Percentiles rank a stretch among this genome's conserved stretches.
phyloP scores from a whole-genome alignment of 768 basidiomycete species.

The Punctularia strigosozonata region DNA sequence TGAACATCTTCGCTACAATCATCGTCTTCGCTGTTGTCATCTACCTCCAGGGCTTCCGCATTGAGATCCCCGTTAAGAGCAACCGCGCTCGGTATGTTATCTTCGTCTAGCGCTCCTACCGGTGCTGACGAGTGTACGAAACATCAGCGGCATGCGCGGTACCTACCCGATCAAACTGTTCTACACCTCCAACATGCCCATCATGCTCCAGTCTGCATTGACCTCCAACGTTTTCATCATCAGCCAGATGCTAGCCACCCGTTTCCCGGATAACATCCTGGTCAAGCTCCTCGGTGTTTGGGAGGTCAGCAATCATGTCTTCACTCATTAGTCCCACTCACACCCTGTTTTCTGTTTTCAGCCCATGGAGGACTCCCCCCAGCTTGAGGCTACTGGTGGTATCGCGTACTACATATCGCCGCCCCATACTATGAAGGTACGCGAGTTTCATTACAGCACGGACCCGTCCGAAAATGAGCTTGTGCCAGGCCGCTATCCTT shows the following conservation, averaged over 20 bases:
- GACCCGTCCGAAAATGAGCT: too few species aligned
- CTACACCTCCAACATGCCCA: slow-evolving; percentile 99
- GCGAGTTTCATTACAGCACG: too few species aligned
- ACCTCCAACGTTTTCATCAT: slow-evolving; percentile 93
- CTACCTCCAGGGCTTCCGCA: slow-evolving; percentile 97
- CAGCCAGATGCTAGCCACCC: slow-evolving; percentile 85
- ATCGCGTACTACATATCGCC: slow-evolving; percentile 98
- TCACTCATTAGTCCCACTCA: too few species aligned
- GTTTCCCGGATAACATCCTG: slow-evolving; percentile 87
- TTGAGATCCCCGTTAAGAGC: slow-evolving; percentile 97
- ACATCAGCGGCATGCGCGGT: slow-evolving; percentile 95
- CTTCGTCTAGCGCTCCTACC: too few species aligned
- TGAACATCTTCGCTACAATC: slow-evolving; percentile 92
- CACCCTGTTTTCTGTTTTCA: slow-evolving; percentile 22
- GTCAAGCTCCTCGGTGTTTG: slow-evolving; percentile 91
- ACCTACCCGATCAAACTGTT: slow-evolving; percentile 97
- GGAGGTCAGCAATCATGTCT: slow-evolving; percentile 56
- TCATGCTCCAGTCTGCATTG: slow-evolving; percentile 94
- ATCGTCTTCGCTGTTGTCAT: slow-evolving; percentile 91
- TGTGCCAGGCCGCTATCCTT: slow-evolving; percentile 67
- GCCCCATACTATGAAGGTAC: slow-evolving; percentile 90
- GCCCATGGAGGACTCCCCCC: slow-evolving; percentile 91
- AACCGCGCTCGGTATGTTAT: too few species aligned
- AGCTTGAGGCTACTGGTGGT: slow-evolving; percentile 81
- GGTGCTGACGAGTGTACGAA: too few species aligned